Base-by-base conservation (phyloP, 805 yeast species). In the Candida xyloterini region DNA sequence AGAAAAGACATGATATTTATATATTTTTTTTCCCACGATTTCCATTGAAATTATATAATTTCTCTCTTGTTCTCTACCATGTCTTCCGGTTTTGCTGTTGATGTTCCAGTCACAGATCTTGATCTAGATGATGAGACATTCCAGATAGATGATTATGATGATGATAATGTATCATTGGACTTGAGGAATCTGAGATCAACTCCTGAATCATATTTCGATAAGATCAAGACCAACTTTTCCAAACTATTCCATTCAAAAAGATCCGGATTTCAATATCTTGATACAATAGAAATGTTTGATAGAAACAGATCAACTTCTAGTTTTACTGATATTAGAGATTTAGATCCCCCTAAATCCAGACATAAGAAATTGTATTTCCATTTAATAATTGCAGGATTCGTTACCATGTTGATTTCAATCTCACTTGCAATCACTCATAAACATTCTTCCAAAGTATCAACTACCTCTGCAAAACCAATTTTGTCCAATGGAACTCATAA, bases 401-500 rank as follows among this genome's bases (percentile, higher is more conserved):
- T 35, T 3, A 14, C 38, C 9, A 24, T 47, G 8, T 20, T 51
- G 24, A 20, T 42, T 11, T 14, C 39, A 4, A 23, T 46, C 3
- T 33, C 29, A n/a, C 13, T 36, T 10, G 35, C 32, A n/a, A 24
- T 47, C 9, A 40, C 32, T 14, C 31, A 42, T 8, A 43, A 41
- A 11, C 18, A 36, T 24, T 20, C 18, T 8, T 34, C 23, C 3
- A 11, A 20, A 9, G 10, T 15, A 10, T 30, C n/a, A 14, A 7
- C 10, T 10, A 15, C 13, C 1, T n/a, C 38, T 3, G 14, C 32
- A 18, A 60, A 63, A 43, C 44, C 52, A 8, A 20, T 57, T 2
- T 48, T 68, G 8, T 59, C 67, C 26, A 87, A 87, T 56, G 84
- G 87, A 1, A 82, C 95, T 0, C 79, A 76, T 46, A 66, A 66